A percentile compares a stretch with the other conserved stretches of the same genome.
These are phyloP conservation scores for Westerdykella ornata DNA, from an alignment of 2,329 filamentous ascomycete genomes.

Conservation along the genomic window DNA sequence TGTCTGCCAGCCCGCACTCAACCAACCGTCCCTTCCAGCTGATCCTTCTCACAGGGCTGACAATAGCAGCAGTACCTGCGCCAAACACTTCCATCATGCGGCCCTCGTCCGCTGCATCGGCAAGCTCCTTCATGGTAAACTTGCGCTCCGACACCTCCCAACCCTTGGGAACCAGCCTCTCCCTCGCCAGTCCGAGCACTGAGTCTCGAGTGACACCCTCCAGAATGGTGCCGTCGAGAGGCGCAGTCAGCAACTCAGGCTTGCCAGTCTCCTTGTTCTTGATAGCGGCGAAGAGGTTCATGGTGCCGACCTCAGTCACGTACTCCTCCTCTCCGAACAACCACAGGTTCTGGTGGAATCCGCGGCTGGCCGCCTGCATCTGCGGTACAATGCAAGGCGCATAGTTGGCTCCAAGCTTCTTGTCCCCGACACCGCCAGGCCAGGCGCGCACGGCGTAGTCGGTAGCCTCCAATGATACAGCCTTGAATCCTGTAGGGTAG, in stretches of 20 bases:
- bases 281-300: constrained; percentile 93
- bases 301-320: constrained; percentile 95
- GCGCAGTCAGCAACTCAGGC: constrained; percentile 90
- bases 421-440: constrained; percentile 95
- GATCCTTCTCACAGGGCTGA: constrained; percentile 83
- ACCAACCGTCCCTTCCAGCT: constrained; percentile 78
- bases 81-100: constrained; percentile 90
- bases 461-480: constrained; percentile 88
- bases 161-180: constrained; percentile 74
- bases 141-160: constrained; percentile 87
- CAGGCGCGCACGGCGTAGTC: constrained; percentile 95
- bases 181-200: constrained; percentile 75
- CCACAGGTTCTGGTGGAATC: constrained; percentile 98
- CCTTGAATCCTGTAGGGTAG: constrained; percentile 98
- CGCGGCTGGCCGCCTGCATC: constrained; percentile 79
- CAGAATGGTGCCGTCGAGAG: constrained; percentile 91
- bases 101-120: constrained; percentile 74
- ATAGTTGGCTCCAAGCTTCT: constrained; percentile 98
- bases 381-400: constrained; percentile 98
- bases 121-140: constrained; percentile 82
- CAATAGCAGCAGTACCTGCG: constrained; percentile 86
- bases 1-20: constrained; percentile 71
- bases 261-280: constrained; percentile 80
- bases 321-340: constrained; percentile 93
- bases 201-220: constrained; percentile 93